phyloP scores from a whole-genome alignment of 2,329 filamentous ascomycete species.

The Sporothrix schenckii region DNA sequence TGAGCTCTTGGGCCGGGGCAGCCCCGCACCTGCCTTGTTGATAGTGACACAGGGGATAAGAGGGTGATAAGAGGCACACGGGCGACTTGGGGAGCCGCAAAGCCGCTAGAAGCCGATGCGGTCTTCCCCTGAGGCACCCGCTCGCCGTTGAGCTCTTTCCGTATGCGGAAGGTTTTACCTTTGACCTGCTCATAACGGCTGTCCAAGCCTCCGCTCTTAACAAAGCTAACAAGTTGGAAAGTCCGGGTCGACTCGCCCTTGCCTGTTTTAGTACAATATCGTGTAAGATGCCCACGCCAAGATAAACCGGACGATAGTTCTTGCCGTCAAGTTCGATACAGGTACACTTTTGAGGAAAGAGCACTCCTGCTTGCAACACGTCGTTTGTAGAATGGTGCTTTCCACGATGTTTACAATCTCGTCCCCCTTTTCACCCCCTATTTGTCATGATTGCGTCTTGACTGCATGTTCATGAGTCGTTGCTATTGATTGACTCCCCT shows the following conservation, averaged over 20 bases:
- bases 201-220: neutral
- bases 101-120: conserved; percentile 28
- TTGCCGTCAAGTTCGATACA: neutral
- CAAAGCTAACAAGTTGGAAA: neutral
- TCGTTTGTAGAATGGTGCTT: neutral
- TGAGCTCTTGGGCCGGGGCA: conserved; percentile 14
- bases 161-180: conserved; percentile 13
- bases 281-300: conserved; percentile 20
- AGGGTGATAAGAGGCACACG: conserved; percentile 5
- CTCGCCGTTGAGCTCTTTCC: conserved; percentile 14
- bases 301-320: neutral
- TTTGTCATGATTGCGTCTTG: neutral
- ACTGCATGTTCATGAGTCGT: conserved; percentile 2
- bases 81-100: conserved; percentile 16
- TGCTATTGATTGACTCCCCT: neutral
- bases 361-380: neutral
- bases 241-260: conserved; percentile 1
- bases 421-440: neutral
- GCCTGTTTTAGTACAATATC: conserved; percentile 16
- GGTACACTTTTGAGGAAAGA: neutral
- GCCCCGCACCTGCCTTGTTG: conserved; percentile 21
- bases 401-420: neutral
- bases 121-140: neutral
- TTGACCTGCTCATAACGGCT: neutral
- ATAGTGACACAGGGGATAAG: conserved; percentile 1